Base-by-base conservation (phyloP, 345 rosid species). In the Eucalyptus albens region DNA sequence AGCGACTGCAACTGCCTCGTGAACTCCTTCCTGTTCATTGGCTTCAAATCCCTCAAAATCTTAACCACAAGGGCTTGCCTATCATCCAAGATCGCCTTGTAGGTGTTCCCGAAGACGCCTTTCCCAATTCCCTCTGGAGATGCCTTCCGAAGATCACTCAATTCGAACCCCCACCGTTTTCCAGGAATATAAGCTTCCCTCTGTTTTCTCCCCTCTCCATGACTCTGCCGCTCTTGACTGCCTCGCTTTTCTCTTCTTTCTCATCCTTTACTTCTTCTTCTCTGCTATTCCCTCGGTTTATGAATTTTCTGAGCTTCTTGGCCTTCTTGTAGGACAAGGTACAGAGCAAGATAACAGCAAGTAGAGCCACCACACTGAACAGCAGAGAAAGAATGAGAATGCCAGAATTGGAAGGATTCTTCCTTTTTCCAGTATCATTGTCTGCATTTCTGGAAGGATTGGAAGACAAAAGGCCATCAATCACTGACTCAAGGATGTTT, bases 101-200 rank as follows among this genome's bases (percentile, higher is more conserved):
- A 94, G 33, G 88, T 91, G 51, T 88, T 92, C 40, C 97, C 96
- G 15, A 94, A 91, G 33, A 88, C 87, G 15, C 95, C 95, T 56
- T 90, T 93, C 2, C 94, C 96, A 15, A 95, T 83, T 5, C 92
- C 95, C 62, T 94, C 93, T 2, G 94, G 95, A 1, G 94, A 88
- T 31, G 96, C 96, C 87, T 92, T 91, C 15, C 92, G 80, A 65
- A 95, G 94, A 89, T 95, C 95, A 50, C 86, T 86, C 19, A 93
- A 72, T n/a, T 91, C 89, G 51, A 95, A 93, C 11, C 50, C 24
- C 87, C 89, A 16, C 89, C 86, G 29, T 42, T 72, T 22, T 90
- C 91, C 90, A 91, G 31, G 87, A 94, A 94, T 47, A 89, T 81
- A 27, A 95, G 92, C 62, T 91, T 90, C 44, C 89, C 89, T 88